Base-by-base conservation (phyloP, 2,329 filamentous ascomycete species). In the Pseudogymnoascus verrucosus region DNA sequence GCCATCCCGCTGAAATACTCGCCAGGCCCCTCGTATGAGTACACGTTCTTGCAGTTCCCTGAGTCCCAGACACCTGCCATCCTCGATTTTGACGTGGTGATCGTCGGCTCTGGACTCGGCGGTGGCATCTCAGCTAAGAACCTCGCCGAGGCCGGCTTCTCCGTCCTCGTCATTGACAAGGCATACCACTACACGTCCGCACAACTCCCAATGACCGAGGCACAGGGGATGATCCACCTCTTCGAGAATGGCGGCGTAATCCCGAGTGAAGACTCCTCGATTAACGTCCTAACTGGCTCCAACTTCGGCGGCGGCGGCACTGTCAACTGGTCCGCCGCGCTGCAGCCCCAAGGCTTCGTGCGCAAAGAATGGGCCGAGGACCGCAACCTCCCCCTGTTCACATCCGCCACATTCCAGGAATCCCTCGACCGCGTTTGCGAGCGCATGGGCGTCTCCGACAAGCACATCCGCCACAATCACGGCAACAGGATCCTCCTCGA, bases 241-340 rank as follows among this genome's bases (percentile, higher is more conserved):
- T 95, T 84, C 69, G 89, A 92, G 69, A 85, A 84, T 65, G 83
- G 83, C 21, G 89, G 89, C 6, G 74, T 84, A 16, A 69, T 82
- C 4, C 70, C 80, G 68, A 78, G 80, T 66, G 79, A 88, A 65
- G 82, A 89, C 70, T 78, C 78, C 10, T 81, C 82, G 5, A 78
- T 88, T 34, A 82, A 77, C 14, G 74, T 93, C 11, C 73, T 90
- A 2, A 84, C 89, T 0, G 93, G 90, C 1, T 83, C 85, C 63
- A 84, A 84, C 34, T 96, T 89, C 85, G 93, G 93, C 31, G 93
- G 93, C 44, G 93, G 93, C 63, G 92, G 92, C 5, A 91, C 90
- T 0, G 76, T 96, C 69, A 97, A 97, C 75, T 97, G 92, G 92
- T 89, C 82, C 70, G 84, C 84, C 8, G 78, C 78, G 62, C 76